Evolutionary conservation across 176 grass and related monocot genomes (phyloP).

Genomic region (Chrysopogon serrulatus): DNA sequence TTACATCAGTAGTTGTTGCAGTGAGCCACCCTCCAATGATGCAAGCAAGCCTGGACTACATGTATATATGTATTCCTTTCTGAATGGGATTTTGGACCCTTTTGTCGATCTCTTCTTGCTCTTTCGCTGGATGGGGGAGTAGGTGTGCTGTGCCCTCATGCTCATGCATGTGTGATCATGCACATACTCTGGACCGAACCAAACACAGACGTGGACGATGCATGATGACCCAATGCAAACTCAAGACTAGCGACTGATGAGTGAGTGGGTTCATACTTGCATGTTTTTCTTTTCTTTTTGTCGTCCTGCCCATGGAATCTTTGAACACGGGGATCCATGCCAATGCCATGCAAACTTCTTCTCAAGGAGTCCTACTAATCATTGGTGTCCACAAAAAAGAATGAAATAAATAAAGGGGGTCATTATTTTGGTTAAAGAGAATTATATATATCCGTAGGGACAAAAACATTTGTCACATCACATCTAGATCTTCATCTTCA

Average conservation of each 20-base stretch:
- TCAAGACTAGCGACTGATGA: background rate
- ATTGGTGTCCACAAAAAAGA: background rate
- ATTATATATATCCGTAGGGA: background rate
- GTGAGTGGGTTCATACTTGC: slow-evolving; percentile 3
- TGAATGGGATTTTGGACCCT: background rate
- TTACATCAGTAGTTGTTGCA: background rate
- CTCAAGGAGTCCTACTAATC: background rate
- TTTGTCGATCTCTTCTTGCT: background rate
- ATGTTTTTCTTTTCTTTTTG: slow-evolving; percentile 12
- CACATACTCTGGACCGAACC: too few relatives aligned
- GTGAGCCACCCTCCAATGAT: background rate
- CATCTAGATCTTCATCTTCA: too few relatives aligned
- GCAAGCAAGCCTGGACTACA: background rate
- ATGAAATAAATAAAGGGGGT: too few relatives aligned
- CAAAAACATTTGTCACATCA: background rate
- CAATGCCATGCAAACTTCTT: slow-evolving; percentile 2
- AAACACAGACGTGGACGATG: too few relatives aligned
- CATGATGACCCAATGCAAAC: too few relatives aligned
- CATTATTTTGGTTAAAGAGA: background rate
- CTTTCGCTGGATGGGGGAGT: background rate
- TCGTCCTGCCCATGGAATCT: slow-evolving; percentile 18
- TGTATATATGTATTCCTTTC: background rate
- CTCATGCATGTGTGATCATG: background rate
- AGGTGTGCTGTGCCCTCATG: background rate
- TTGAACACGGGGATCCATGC: slow-evolving; percentile 11